phyloP scores from a whole-genome alignment of 2,329 filamentous ascomycete genomes.

The Fusarium agapanthi region DNA sequence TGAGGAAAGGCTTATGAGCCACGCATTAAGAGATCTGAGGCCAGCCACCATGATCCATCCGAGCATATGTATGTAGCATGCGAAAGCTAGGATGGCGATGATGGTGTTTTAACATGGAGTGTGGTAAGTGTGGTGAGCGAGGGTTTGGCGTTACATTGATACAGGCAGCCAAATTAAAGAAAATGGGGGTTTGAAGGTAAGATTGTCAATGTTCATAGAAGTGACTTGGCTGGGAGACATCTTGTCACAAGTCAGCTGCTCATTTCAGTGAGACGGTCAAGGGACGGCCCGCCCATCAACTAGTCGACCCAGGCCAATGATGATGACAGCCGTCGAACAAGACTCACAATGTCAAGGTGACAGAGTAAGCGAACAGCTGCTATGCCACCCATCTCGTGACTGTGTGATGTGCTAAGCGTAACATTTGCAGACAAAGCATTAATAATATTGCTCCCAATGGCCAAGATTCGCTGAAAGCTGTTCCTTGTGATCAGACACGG shows the following conservation, averaged over 20 bases:
- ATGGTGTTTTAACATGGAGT: conserved; percentile 16
- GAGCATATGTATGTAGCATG: conserved; percentile 4
- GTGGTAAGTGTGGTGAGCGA: conserved; percentile 8
- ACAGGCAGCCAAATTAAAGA: conserved; percentile 5
- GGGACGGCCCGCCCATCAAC: conserved; percentile 42
- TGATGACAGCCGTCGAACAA: conserved; percentile 7
- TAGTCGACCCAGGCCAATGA: conserved; percentile 24
- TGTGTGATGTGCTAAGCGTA: conserved; percentile 1
- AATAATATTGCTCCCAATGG: neutral
- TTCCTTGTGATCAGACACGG: conserved; percentile 12
- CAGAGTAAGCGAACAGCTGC: conserved; percentile 7
- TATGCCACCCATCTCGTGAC: conserved; percentile 2
- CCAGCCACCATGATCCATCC: conserved; percentile 29
- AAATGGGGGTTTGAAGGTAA: neutral
- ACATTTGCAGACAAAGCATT: conserved; percentile 8
- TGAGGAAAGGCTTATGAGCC: conserved; percentile 34
- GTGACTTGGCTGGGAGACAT: neutral
- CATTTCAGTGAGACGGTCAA: conserved; percentile 33
- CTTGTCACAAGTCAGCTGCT: conserved; percentile 29
- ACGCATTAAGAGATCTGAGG: conserved; percentile 39
- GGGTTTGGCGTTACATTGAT: conserved; percentile 25
- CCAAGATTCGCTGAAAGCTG: neutral
- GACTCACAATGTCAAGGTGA: neutral
- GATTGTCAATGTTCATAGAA: neutral
- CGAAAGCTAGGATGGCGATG: conserved; percentile 1